Conservation (phyloP, 1,284 basidiomycete genomes). For the Melampsora americana region DNA sequence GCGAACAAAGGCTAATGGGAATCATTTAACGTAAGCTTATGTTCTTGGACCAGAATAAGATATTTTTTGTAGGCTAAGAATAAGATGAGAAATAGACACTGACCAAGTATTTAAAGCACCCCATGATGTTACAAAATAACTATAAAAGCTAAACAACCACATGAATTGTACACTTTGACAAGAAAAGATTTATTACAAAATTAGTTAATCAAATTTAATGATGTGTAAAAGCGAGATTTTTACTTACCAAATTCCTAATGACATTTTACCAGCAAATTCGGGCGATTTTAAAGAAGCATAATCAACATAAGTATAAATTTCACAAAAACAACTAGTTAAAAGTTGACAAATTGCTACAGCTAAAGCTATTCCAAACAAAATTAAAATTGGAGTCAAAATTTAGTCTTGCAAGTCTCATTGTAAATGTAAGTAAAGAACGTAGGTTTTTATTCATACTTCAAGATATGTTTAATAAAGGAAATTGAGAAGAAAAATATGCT, state of each 20-base stretch:
- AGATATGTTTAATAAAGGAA: too few species aligned
- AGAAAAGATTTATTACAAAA: too few species aligned
- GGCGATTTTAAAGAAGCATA: slow-evolving; percentile 29
- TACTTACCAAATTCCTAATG: slow-evolving; percentile 37
- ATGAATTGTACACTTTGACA: slow-evolving; percentile 40
- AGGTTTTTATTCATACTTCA: too few species aligned
- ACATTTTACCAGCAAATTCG: slow-evolving; percentile 39
- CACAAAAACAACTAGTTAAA: slow-evolving; percentile 39
- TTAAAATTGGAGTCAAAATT: not conserved
- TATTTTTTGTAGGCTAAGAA: too few species aligned
- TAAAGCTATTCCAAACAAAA: slow-evolving; percentile 10
- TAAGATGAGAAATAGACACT: slow-evolving; percentile 11
- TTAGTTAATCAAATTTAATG: too few species aligned
- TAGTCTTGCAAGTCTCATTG: not conserved
- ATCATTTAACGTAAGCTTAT: not conserved
- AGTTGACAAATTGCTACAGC: slow-evolving; percentile 36
- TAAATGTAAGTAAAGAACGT: too few species aligned
- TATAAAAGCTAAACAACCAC: slow-evolving; percentile 33
- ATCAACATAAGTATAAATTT: slow-evolving; percentile 36
- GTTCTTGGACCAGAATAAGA: too few species aligned
- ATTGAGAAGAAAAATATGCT: not conserved
- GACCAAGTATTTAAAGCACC: slow-evolving; percentile 39
- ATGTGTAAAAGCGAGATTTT: too few species aligned
- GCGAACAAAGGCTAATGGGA: slow-evolving; percentile 22
- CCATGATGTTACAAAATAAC: slow-evolving; percentile 42